Evolutionary conservation across 441 rosid species (phyloP), one percentile per base, ranked within the genome.

Genomic region (Adansonia madagascariensis): DNA sequence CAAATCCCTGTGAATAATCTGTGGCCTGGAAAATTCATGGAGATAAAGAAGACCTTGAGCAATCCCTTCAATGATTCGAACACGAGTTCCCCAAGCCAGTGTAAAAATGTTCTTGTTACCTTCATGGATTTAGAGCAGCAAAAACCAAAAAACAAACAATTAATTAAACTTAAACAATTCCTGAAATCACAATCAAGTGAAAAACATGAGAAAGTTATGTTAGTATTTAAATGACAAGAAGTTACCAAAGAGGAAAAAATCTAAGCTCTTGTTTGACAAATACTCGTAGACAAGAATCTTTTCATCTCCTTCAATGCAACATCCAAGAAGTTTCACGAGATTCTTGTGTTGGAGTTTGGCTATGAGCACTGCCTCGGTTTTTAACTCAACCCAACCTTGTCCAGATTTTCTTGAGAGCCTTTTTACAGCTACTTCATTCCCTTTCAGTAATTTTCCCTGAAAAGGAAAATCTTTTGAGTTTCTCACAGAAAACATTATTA

Each of bases 1-100:
- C 39, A 78, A 39, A 55, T 81, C 84, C 47, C 84, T 61, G 62
- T 81, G 84, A 6, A 81, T 74, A 8, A 81, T 74, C 15, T 77
- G 71, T 3, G 71, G 47, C 53, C 76, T 69, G 10, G 73, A 69
- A 20, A 1, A 27, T 8, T 47, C 8, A 15, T 69, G 73, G 43
- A 47, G 73, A 47, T 69, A 69, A 9, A 69, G 41, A 47, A 47
- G 59, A 18, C 73, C 73, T 49, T 46, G 56, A 68, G 56, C 73
- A 46, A 68, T 44, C 56, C 56, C 56, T 68, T 70, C 74, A 24
- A 71, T 71, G 47, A 71, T 71, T 44, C 24, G 5, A 53, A 27
- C 22, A 3, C 49, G 75, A 24, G 63, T 71, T 50, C 22, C 18
- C 62, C 75, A 71, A 24, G 60, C 52, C 3, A 72, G 52, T 4